Conservation (phyloP, 371 early-diverging fungal species). For the Smittium culicis region DNA sequence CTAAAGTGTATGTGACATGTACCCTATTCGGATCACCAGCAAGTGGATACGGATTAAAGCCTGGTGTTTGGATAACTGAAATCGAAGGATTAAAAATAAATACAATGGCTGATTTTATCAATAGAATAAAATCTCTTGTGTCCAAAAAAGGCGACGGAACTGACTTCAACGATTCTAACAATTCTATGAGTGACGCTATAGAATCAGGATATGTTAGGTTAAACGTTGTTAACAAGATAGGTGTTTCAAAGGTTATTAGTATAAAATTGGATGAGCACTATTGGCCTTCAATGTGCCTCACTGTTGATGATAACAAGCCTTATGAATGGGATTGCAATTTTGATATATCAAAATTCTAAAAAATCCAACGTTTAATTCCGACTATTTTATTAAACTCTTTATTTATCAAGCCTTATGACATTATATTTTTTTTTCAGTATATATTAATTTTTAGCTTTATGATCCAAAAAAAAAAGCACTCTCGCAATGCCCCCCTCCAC, state of each 20-base stretch:
- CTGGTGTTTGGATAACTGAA: conserved; percentile 62
- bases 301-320: not conserved
- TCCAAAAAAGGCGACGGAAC: no score
- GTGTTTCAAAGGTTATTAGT: conserved; percentile 1
- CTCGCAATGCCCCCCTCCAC: no score
- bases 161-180: conserved; percentile 13
- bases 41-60: conserved; percentile 28
- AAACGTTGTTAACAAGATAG: not conserved
- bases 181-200: not conserved
- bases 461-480: no score
- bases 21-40: conserved; percentile 30
- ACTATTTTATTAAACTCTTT: no score
- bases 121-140: no score
- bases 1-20: conserved; percentile 55
- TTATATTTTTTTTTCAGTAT: no score
- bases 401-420: no score
- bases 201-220: not conserved
- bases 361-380: no score
- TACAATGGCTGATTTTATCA: conserved; percentile 36
- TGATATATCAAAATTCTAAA: no score
- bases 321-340: not conserved
- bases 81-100: conserved; percentile 34
- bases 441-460: no score
- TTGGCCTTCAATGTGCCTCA: not conserved
- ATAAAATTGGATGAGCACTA: not conserved